Conservation (phyloP, 805 yeast genomes). For the Yarrowia deformans region DNA sequence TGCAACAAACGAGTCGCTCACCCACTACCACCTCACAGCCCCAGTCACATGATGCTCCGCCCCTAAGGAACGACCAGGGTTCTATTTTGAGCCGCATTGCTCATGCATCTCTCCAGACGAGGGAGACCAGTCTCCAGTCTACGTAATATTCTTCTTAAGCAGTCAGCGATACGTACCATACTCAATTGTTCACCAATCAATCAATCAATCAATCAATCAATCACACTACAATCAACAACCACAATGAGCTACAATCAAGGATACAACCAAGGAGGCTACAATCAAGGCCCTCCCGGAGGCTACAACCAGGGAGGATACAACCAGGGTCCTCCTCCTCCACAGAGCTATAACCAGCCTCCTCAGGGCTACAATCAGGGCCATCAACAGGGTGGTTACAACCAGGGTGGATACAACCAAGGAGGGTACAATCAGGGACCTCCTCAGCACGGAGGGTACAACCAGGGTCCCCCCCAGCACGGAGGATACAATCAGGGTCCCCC, state of each 20-base stretch:
- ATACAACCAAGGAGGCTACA: constrained; percentile 32
- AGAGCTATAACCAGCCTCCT: constrained; percentile 27
- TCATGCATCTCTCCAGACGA: not conserved
- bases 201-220: too few relatives aligned
- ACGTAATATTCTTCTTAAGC: not conserved
- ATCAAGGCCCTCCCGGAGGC: constrained; percentile 35
- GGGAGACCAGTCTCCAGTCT: not conserved
- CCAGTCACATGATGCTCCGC: constrained; percentile 18
- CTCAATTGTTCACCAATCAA: not conserved
- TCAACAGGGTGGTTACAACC: constrained; percentile 20
- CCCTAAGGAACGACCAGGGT: not conserved
- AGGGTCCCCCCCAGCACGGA: constrained; percentile 35
- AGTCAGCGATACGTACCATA: not conserved
- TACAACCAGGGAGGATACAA: constrained; percentile 38
- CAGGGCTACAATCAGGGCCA: constrained; percentile 29
- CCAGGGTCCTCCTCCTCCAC: constrained; percentile 5
- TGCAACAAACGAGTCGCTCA: too few relatives aligned
- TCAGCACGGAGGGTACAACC: constrained; percentile 39
- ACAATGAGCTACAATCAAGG: constrained; percentile 38
- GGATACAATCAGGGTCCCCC: constrained; percentile 38
- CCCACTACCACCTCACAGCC: too few relatives aligned
- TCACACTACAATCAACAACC: too few relatives aligned
- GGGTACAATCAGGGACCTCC: constrained; percentile 32
- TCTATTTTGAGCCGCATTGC: constrained; percentile 36
- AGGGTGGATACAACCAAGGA: constrained; percentile 32